Base-by-base conservation (phyloP, 306 rosid genomes). In the Cucurbita maxima region DNA sequence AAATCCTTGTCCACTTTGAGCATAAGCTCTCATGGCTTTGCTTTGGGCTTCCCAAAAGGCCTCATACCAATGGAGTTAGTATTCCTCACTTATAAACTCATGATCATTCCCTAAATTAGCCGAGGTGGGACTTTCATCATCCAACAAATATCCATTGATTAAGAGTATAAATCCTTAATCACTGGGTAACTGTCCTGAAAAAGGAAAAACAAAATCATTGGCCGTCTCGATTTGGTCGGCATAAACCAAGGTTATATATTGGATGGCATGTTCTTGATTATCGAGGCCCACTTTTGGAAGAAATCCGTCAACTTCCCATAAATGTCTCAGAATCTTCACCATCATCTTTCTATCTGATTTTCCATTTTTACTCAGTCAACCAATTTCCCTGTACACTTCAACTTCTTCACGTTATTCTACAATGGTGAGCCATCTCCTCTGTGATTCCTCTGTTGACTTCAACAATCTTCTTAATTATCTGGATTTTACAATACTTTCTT, bases 311-410 rank as follows among this genome's bases (percentile, higher is more conserved):
- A 2, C 14, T 47, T 22, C 20, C 73, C 55, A 45, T 68, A 47
- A 68, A 47, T 68, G 53, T 4, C 56, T 43, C 4, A 47, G 22
- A 47, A 68, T 68, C 56, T 47, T 68, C 57, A 22, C 14, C 73
- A 0, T 14, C 57, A 12, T 47, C 57, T 14, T 19, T 18, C 37
- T 36, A 6, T 43, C 72, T 5, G 54, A 18, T 8, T 66, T 66
- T 19, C 72, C 72, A 41, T 66, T 43, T 47, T 47, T 68, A 45
- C 73, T 10, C 4, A 14, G 73, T 68, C 73, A 68, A 68, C 73
- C 22, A 1, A 68, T 47, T 43, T 8, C 53, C 2, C 14, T 68
- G 57, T 43, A 43, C 5, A 37, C 38, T 43, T 43, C 72, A 1
- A 66, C 72, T 61, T 63, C 51, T 8, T 3, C 73, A 48, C 73